phyloP scores from a whole-genome alignment of 805 yeast genomes.

The Ogataea haglerorum region DNA sequence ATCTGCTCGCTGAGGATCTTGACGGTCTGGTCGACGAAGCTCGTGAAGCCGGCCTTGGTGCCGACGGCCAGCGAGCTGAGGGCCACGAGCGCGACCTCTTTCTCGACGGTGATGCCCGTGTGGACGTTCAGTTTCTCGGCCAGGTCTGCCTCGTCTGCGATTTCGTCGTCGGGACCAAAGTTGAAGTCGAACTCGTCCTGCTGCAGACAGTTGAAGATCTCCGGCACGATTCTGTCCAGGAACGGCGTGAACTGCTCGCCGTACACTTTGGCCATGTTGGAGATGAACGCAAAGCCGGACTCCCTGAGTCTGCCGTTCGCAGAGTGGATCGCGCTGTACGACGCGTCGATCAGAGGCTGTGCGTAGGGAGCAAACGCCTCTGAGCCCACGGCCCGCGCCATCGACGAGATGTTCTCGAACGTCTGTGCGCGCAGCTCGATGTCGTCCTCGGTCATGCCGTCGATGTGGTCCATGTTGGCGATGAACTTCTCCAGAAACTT shows the following conservation, averaged over 20 bases:
- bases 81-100: slow-evolving; percentile 92
- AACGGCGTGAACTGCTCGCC: slow-evolving; percentile 86
- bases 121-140: slow-evolving; percentile 79
- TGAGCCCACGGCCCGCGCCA: slow-evolving; percentile 96
- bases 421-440: slow-evolving; percentile 89
- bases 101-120: slow-evolving; percentile 93
- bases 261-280: slow-evolving; percentile 92
- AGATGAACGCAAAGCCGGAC: slow-evolving; percentile 88
- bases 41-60: slow-evolving; percentile 75
- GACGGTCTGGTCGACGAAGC: slow-evolving; percentile 69
- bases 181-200: slow-evolving; percentile 81
- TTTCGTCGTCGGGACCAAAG: slow-evolving; percentile 51
- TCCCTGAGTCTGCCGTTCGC: slow-evolving; percentile 87
- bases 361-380: slow-evolving; percentile 84
- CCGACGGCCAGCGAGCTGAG: slow-evolving; percentile 85
- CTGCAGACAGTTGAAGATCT: slow-evolving; percentile 74
- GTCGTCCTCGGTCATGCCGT: slow-evolving; percentile 83
- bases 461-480: slow-evolving; percentile 58
- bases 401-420: slow-evolving; percentile 87
- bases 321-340: slow-evolving; percentile 72
- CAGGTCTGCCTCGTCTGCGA: slow-evolving; percentile 54
- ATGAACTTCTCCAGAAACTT: slow-evolving; percentile 80
- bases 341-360: slow-evolving; percentile 82
- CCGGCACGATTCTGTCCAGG: slow-evolving; percentile 78
- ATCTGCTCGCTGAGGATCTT: slow-evolving; percentile 64